Base-by-base conservation (phyloP, 2,329 filamentous ascomycete species). In the Alternaria sp. region DNA sequence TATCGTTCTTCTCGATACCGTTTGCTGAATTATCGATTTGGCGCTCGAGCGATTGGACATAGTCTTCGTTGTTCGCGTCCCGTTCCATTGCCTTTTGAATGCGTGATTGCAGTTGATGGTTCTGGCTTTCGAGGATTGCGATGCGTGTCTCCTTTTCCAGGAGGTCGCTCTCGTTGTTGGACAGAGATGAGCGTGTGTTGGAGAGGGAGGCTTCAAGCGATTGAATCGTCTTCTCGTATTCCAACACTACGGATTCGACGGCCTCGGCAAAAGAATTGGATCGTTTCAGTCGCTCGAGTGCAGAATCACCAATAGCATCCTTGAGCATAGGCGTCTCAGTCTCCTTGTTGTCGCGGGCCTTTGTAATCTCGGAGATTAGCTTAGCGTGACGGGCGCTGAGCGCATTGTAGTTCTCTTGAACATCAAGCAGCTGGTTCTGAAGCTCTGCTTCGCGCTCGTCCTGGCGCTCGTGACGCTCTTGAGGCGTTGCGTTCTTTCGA, bases 191-290 rank as follows among this genome's bases (percentile, higher is more conserved):
- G 56, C 95, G 87, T 1, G 95, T 98, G 71, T 88, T 95, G 0
- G 93, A 93, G 13, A 99, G 85, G 2, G 93, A 97, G 50, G 93
- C 88, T 77, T 99, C 95, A 14, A 99, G 85, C 52, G 87, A 90
- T 76, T 98, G 93, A 49, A 99, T 99, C 0, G 96, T 99, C 83
- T 96, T 98, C 77, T 99, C 96, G 74, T 99, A 99, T 78, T 99
- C 95, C 48, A 98, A 82, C 3, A 99, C 92, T 23, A 99, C 92
- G 72, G 96, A 91, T 72, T 99, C 95, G 21, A 99, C 94, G 28
- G 94, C 94, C 74, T 96, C 90, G 1, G 94, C 93, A 74, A 99
- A 98, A 0, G 92, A 96, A 75, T 96, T 97, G 17, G 96, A 99
- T 39, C 95, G 89, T 75, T 97, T 96, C 64, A 98, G 81, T 52